A percentile compares a stretch with the other conserved stretches of the same genome.
Evolutionary conservation across 2,329 filamentous ascomycete species (phyloP).

Genomic region (Pyricularia sp.): DNA sequence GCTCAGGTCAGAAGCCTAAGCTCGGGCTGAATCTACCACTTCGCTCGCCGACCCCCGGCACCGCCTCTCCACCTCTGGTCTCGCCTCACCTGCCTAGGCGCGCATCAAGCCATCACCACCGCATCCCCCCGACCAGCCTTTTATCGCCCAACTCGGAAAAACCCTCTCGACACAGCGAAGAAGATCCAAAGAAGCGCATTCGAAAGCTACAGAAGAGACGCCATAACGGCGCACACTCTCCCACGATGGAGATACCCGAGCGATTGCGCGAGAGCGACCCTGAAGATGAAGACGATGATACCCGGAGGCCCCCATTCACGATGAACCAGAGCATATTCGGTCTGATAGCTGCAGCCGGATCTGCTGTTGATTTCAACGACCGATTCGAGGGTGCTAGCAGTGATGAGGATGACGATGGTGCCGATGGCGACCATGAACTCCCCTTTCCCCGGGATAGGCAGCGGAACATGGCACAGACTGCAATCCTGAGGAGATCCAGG

Average conservation of each 20-base stretch:
- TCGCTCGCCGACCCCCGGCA: not conserved
- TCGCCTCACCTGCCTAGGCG: slow-evolving; percentile 1
- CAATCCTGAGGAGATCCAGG: slow-evolving; percentile 20
- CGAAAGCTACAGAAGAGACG: slow-evolving; percentile 36
- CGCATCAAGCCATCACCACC: not conserved
- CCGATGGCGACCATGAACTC: slow-evolving; percentile 10
- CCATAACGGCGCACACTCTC: slow-evolving; percentile 25
- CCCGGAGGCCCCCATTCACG: slow-evolving; percentile 43
- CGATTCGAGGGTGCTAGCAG: slow-evolving; percentile 73
- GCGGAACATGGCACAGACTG: slow-evolving; percentile 26
- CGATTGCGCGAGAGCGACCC: slow-evolving; percentile 39
- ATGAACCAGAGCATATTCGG: slow-evolving; percentile 95
- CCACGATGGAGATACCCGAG: slow-evolving; percentile 43
- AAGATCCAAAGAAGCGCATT: slow-evolving; percentile 27
- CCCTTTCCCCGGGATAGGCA: slow-evolving; percentile 7
- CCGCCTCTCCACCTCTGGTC: not conserved
- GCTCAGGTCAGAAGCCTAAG: not conserved
- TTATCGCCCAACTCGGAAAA: not conserved
- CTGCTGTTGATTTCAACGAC: slow-evolving; percentile 70
- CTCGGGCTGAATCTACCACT: not conserved
- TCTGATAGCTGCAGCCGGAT: slow-evolving; percentile 81
- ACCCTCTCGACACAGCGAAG: slow-evolving; percentile 14
- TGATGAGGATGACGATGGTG: slow-evolving; percentile 57
- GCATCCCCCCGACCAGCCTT: not conserved
- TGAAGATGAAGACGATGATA: slow-evolving; percentile 38